A percentile compares a stretch with the other conserved stretches of the same genome.
phyloP scores from a whole-genome alignment of 441 rosid genomes.

The Pelargonium cotyledonis region DNA sequence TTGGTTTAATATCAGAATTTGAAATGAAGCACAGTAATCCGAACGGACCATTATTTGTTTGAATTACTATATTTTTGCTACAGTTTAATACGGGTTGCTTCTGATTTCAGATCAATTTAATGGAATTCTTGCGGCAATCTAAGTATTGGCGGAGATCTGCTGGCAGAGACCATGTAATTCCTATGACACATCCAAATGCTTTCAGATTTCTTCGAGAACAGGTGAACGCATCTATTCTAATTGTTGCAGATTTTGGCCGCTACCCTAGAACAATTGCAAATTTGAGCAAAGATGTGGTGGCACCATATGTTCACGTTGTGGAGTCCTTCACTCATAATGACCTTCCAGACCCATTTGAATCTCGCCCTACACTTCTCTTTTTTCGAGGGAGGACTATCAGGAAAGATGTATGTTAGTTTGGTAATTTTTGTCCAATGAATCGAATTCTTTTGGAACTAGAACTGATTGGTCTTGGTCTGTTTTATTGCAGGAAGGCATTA shows the following conservation, averaged over 20 bases:
- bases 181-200: slow-evolving; percentile 98
- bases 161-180: slow-evolving; percentile 91
- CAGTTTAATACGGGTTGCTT: slow-evolving; percentile 14
- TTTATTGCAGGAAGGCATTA: slow-evolving; percentile 67
- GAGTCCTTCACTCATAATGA: slow-evolving; percentile 56
- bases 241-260: slow-evolving; percentile 90
- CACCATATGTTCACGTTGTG: slow-evolving; percentile 91
- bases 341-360: slow-evolving; percentile 51
- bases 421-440: background rate
- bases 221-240: slow-evolving; percentile 77
- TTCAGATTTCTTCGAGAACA: slow-evolving; percentile 79
- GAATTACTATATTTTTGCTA: slow-evolving; percentile 2
- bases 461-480: slow-evolving; percentile 13
- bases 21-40: no score
- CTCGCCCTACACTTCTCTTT: slow-evolving; percentile 75
- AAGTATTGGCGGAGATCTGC: slow-evolving; percentile 87
- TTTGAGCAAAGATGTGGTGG: slow-evolving; percentile 77
- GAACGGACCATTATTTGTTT: background rate
- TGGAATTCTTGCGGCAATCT: slow-evolving; percentile 55
- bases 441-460: slow-evolving; percentile 9
- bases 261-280: slow-evolving; percentile 60
- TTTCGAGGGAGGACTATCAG: slow-evolving; percentile 85
- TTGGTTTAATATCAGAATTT: background rate
- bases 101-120: slow-evolving; percentile 56
- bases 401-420: slow-evolving; percentile 54